Evolutionary conservation across 371 early-diverging fungal genomes (phyloP).

Genomic region (Circinella minor): DNA sequence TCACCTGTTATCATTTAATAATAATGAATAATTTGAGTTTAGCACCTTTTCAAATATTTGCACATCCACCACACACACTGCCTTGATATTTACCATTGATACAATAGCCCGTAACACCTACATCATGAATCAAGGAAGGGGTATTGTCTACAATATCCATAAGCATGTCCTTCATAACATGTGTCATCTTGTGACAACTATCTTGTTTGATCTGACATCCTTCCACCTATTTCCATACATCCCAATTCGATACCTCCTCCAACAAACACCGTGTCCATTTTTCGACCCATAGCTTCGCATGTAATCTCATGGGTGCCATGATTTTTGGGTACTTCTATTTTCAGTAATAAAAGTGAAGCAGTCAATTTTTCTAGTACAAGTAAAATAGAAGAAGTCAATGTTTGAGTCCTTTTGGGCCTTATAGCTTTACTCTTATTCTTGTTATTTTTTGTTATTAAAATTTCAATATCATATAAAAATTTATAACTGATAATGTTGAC

Average conservation of each 20-base stretch:
- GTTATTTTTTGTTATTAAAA: too few relatives aligned
- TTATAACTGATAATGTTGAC: too few relatives aligned
- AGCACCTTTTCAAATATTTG: too few relatives aligned
- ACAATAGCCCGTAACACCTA: slow-evolving; percentile 10
- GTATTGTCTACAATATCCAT: slow-evolving; percentile 6
- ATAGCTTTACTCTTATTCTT: too few relatives aligned
- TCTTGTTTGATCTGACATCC: slow-evolving; percentile 4
- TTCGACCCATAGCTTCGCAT: slow-evolving; percentile 12
- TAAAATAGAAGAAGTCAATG: too few relatives aligned
- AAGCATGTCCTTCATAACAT: slow-evolving; percentile 21
- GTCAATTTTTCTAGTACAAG: too few relatives aligned
- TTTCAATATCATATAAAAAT: too few relatives aligned
- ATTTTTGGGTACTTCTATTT: too few relatives aligned
- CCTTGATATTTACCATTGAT: slow-evolving; percentile 15
- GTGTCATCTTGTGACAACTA: slow-evolving; percentile 13
- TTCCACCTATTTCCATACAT: slow-evolving; percentile 14
- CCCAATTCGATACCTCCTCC: slow-evolving; percentile 17
- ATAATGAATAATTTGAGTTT: background rate
- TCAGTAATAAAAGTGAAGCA: too few relatives aligned
- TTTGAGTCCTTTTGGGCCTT: too few relatives aligned
- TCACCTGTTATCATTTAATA: background rate
- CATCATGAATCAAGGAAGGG: background rate
- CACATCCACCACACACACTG: too few relatives aligned
- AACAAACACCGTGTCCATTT: slow-evolving; percentile 18
- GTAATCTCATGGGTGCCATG: too few relatives aligned